These are phyloP conservation scores for Urtica urens DNA, from an alignment of 306 rosid genomes.

Conservation along the genomic window DNA sequence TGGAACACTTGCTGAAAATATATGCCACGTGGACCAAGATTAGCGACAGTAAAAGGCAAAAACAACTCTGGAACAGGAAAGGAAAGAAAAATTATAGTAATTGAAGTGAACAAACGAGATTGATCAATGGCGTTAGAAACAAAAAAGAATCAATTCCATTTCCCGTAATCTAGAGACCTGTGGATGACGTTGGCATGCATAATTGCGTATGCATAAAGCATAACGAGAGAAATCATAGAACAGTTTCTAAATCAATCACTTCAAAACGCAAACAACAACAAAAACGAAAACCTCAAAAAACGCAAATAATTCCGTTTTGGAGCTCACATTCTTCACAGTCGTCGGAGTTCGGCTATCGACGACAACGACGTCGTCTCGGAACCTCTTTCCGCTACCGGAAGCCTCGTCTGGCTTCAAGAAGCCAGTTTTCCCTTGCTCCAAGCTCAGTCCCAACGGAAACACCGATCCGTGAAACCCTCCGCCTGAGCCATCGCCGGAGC, in stretches of 20 bases:
- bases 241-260: not conserved
- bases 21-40: too few species aligned
- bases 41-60: too few species aligned
- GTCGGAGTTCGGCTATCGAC: constrained; percentile 47
- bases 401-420: constrained; percentile 75
- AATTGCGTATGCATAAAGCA: not conserved
- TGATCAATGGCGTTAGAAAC: too few species aligned
- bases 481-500: constrained; percentile 53
- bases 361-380: constrained; percentile 57
- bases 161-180: too few species aligned
- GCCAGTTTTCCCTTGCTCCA: constrained; percentile 71
- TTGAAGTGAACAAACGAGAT: too few species aligned
- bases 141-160: not conserved
- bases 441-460: constrained; percentile 72
- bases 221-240: not conserved
- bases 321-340: constrained; percentile 56
- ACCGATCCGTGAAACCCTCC: constrained; percentile 46
- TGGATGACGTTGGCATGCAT: not conserved
- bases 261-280: not conserved
- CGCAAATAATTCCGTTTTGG: not conserved
- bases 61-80: not conserved
- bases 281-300: not conserved
- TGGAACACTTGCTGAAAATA: constrained; percentile 56
- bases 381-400: constrained; percentile 74
- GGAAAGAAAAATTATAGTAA: too few species aligned